Conservation (phyloP, 2,329 filamentous ascomycete genomes). For the Rhynchosporium graminicola region DNA sequence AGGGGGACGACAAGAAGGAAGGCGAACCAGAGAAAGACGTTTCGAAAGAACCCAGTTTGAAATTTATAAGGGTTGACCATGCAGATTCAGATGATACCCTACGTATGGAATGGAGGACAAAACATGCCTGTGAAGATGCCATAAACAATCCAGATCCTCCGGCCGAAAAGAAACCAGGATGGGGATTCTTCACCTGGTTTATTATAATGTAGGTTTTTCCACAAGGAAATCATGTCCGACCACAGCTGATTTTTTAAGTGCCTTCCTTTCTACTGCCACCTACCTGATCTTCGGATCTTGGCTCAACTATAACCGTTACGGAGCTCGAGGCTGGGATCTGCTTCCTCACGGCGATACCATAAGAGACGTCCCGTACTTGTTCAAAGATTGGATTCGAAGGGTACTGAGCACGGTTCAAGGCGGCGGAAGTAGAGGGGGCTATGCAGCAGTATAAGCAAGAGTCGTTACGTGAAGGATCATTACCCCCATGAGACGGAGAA, state of each 20-base stretch:
- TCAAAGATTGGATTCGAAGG: slow-evolving; percentile 83
- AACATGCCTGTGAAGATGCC: slow-evolving; percentile 75
- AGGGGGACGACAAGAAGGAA: slow-evolving; percentile 41
- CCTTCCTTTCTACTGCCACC: slow-evolving; percentile 80
- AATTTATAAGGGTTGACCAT: slow-evolving; percentile 69
- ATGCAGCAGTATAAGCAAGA: slow-evolving; percentile 71
- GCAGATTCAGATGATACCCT: slow-evolving; percentile 62
- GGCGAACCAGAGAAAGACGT: slow-evolving; percentile 40
- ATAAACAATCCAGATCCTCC: slow-evolving; percentile 45
- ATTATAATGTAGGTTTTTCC: slow-evolving; percentile 74
- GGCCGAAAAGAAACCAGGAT: slow-evolving; percentile 54
- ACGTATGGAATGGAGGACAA: slow-evolving; percentile 81
- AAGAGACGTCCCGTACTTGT: slow-evolving; percentile 85
- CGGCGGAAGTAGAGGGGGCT: slow-evolving; percentile 81
- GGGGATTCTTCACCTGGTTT: slow-evolving; percentile 98
- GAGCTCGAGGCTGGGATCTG: slow-evolving; percentile 91
- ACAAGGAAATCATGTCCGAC: not conserved
- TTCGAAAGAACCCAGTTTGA: slow-evolving; percentile 58
- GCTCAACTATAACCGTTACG: slow-evolving; percentile 98
- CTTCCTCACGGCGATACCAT: slow-evolving; percentile 91
- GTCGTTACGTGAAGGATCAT: not conserved
- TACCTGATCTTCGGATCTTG: slow-evolving; percentile 98
- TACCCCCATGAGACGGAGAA: not conserved
- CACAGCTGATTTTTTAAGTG: slow-evolving; percentile 48
- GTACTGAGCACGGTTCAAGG: slow-evolving; percentile 84